Conservation (phyloP, 192 early-diverging fungal species). For the Backusella mclennaniae region DNA sequence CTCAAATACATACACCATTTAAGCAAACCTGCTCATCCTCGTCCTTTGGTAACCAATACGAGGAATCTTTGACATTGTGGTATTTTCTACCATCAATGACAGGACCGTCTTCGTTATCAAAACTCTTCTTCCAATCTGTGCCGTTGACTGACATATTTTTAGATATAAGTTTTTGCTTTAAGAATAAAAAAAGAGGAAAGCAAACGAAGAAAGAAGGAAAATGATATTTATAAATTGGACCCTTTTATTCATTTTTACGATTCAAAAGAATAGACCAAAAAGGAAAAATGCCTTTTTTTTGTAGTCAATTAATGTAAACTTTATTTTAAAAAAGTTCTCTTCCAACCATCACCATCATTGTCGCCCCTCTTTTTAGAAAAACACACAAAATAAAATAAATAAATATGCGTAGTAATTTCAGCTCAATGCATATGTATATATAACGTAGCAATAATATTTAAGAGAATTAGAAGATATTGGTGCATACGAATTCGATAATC, state of each 20-base stretch:
- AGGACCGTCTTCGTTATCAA: background rate
- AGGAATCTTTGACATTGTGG: slow-evolving; percentile 13
- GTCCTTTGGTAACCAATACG: slow-evolving; percentile 23
- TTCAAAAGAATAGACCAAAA: background rate
- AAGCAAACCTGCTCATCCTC: slow-evolving; percentile 26
- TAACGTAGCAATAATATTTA: too few species aligned
- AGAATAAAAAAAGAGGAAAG: background rate
- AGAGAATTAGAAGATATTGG: too few species aligned
- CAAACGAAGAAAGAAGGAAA: background rate
- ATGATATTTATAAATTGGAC: background rate
- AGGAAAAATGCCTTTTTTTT: background rate
- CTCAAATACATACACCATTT: slow-evolving; percentile 1
- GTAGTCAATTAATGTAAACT: background rate
- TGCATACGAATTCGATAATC: too few species aligned
- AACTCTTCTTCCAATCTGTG: background rate
- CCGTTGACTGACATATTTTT: background rate
- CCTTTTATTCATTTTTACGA: background rate
- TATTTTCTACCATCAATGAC: background rate
- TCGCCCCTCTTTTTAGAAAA: too few species aligned
- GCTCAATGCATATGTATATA: too few species aligned
- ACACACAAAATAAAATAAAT: too few species aligned
- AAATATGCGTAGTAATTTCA: too few species aligned
- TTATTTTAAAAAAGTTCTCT: background rate
- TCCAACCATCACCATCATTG: too few species aligned
- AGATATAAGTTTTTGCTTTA: background rate